These are phyloP conservation scores for Sporisorium scitamineum DNA, from an alignment of 1,284 basidiomycete species.

Conservation along the genomic window DNA sequence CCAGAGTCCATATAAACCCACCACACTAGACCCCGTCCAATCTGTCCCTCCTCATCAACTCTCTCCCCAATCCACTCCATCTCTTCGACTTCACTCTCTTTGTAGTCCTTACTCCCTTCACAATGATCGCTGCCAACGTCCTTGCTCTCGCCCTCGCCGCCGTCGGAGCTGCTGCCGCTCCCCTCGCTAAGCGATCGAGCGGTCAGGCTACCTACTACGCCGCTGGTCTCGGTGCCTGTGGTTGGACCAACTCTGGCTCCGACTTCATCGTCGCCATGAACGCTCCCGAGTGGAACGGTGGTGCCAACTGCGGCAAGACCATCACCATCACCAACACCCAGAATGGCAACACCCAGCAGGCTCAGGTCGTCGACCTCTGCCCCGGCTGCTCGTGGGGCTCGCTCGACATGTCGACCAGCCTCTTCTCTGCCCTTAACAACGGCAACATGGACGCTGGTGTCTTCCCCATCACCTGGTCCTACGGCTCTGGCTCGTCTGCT, in stretches of 20 bases:
- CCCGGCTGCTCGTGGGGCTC: conserved; percentile 78
- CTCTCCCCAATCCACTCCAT: not conserved
- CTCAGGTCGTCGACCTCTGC: conserved; percentile 79
- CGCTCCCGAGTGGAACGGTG: conserved; percentile 56
- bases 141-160: conserved; percentile 50
- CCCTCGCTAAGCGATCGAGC: conserved; percentile 44
- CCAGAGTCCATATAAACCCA: conserved; percentile 33
- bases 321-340: conserved; percentile 76
- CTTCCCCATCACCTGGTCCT: conserved; percentile 64
- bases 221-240: conserved; percentile 54
- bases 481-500: conserved; percentile 39
- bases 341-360: conserved; percentile 75
- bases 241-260: conserved; percentile 53
- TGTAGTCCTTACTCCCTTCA: conserved; percentile 10
- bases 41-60: conserved; percentile 8
- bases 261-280: conserved; percentile 66
- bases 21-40: not conserved
- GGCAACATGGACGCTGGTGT: conserved; percentile 62
- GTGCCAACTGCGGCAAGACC: conserved; percentile 73
- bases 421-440: conserved; percentile 74
- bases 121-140: conserved; percentile 59
- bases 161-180: conserved; percentile 56
- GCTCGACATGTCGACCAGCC: conserved; percentile 81
- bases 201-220: conserved; percentile 64
- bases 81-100: not conserved